Percentiles rank a stretch among this genome's conserved stretches.
phyloP scores from a whole-genome alignment of 176 grass and related monocot species.

The Ensete ventricosum region DNA sequence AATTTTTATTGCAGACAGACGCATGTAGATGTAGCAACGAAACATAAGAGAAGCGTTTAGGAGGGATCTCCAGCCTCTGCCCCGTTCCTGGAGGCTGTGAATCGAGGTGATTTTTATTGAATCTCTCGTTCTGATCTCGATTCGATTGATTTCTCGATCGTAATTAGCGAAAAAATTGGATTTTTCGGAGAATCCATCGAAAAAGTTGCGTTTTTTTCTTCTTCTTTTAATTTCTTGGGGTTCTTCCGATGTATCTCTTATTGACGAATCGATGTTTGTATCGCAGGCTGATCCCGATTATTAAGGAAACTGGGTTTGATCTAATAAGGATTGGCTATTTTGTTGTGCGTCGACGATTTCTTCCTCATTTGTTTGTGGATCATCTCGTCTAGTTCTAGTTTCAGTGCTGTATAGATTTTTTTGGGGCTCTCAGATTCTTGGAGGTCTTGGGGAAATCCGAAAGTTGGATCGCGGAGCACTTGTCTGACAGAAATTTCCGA shows the following conservation, averaged over 20 bases:
- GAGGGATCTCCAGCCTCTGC: slow-evolving; percentile 4
- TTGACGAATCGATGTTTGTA: not conserved
- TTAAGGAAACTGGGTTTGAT: not conserved
- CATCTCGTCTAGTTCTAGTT: no score
- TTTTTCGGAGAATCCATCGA: not conserved
- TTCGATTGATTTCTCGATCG: not conserved
- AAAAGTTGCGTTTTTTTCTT: no score
- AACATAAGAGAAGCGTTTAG: not conserved
- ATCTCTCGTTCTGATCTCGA: not conserved
- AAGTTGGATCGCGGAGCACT: not conserved
- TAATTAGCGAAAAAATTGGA: not conserved
- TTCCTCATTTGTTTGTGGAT: not conserved
- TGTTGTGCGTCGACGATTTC: not conserved
- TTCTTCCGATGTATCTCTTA: not conserved
- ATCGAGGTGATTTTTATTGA: not conserved
- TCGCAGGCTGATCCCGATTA: slow-evolving; percentile 15
- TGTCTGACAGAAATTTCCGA: not conserved
- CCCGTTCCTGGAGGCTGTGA: slow-evolving; percentile 11
- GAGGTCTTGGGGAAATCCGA: not conserved
- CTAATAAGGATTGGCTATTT: not conserved
- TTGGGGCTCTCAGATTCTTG: not conserved
- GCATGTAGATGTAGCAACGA: not conserved
- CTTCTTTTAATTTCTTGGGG: no score
- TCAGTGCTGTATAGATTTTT: not conserved
- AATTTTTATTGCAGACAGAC: not conserved